Evolutionary conservation across 805 yeast species (phyloP).

Genomic region (Sugiyamaella chiloensis): DNA sequence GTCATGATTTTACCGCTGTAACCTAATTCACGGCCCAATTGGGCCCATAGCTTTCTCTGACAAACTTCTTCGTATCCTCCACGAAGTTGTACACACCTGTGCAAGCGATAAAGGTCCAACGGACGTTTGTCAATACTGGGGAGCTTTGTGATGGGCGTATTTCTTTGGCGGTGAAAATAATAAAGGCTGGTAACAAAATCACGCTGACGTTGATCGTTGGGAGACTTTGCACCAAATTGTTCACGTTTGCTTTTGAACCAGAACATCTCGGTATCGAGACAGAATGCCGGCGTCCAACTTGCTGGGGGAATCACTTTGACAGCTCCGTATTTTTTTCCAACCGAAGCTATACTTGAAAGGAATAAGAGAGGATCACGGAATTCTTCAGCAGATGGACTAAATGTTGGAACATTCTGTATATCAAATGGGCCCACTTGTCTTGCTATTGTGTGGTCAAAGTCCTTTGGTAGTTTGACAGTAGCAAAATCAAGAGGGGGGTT

Average conservation of each 20-base stretch:
- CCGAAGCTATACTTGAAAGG: slow-evolving; percentile 46
- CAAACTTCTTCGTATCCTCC: slow-evolving; percentile 71
- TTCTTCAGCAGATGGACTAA: slow-evolving; percentile 49
- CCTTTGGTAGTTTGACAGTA: slow-evolving; percentile 20
- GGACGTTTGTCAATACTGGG: slow-evolving; percentile 68
- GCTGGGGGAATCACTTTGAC: slow-evolving; percentile 61
- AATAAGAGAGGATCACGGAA: slow-evolving; percentile 57
- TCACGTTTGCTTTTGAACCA: slow-evolving; percentile 53
- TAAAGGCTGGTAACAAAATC: slow-evolving; percentile 48
- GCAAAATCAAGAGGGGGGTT: slow-evolving; percentile 43
- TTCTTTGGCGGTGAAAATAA: slow-evolving; percentile 39
- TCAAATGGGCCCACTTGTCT: slow-evolving; percentile 11
- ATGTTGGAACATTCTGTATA: slow-evolving; percentile 41
- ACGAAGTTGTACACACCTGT: slow-evolving; percentile 53
- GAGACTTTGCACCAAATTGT: slow-evolving; percentile 20
- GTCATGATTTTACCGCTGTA: slow-evolving; percentile 70
- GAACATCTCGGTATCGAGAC: slow-evolving; percentile 41
- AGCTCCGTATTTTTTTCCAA: slow-evolving; percentile 63
- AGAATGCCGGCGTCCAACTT: slow-evolving; percentile 38
- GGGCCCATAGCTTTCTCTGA: slow-evolving; percentile 71
- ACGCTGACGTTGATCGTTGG: slow-evolving; percentile 18
- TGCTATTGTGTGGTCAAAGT: background rate
- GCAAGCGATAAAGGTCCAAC: slow-evolving; percentile 59
- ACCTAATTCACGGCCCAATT: slow-evolving; percentile 76
- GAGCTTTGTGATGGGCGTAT: slow-evolving; percentile 39